These are phyloP conservation scores for Populus ilicifolia DNA, from an alignment of 345 rosid genomes.

Conservation along the genomic window DNA sequence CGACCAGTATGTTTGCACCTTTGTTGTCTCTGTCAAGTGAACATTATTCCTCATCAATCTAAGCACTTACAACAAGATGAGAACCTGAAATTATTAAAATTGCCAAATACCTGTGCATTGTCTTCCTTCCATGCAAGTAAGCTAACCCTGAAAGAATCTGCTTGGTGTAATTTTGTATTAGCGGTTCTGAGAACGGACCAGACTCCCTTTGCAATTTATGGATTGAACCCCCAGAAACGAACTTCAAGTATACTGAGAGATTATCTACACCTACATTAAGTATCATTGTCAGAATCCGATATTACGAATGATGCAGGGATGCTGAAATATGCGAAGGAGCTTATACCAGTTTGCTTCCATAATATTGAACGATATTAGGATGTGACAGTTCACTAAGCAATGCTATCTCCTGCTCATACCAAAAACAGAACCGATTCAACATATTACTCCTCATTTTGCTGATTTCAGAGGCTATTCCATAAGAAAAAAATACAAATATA, in stretches of 20 bases:
- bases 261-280: constrained; percentile 61
- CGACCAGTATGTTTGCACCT: constrained; percentile 94
- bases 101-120: constrained; percentile 71
- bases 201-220: constrained; percentile 15
- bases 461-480: background rate
- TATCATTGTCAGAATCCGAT: background rate
- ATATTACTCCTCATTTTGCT: too few species aligned
- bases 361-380: constrained; percentile 78
- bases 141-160: constrained; percentile 85
- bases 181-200: constrained; percentile 84
- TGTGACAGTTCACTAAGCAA: constrained; percentile 81
- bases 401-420: constrained; percentile 71
- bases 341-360: constrained; percentile 91
- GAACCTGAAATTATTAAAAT: background rate
- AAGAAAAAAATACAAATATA: background rate
- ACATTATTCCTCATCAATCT: background rate
- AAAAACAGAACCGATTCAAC: too few species aligned
- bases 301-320: too few species aligned
- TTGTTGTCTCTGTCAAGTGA: constrained; percentile 69
- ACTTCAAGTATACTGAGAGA: constrained; percentile 45
- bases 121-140: constrained; percentile 82
- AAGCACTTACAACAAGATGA: background rate
- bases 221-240: too few species aligned
- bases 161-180: constrained; percentile 82
- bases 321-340: constrained; percentile 12